phyloP scores from a whole-genome alignment of 805 yeast species.

The Middelhovenomyces tepae region DNA sequence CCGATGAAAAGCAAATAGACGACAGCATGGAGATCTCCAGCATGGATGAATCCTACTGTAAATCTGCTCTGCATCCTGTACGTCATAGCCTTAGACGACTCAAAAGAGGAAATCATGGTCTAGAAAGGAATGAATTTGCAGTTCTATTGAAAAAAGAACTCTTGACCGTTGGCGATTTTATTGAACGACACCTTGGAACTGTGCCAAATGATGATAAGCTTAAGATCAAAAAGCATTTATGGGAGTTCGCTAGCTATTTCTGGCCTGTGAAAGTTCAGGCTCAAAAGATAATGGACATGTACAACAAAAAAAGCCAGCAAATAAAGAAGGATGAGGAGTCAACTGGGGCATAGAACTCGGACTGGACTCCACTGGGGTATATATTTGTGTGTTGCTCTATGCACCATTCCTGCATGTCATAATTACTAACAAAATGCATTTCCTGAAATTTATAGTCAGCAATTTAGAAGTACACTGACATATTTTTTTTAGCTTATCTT shows the following conservation, averaged over 20 bases:
- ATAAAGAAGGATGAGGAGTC: no score
- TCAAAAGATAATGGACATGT: constrained; percentile 66
- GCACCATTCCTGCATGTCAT: no score
- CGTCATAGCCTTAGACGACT: constrained; percentile 56
- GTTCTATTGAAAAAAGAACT: constrained; percentile 58
- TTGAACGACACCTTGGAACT: constrained; percentile 33
- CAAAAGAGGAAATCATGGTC: constrained; percentile 62
- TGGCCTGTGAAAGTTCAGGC: constrained; percentile 81
- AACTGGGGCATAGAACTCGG: no score
- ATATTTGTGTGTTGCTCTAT: no score
- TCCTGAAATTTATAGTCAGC: no score
- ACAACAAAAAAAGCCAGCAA: no score
- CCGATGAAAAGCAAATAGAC: constrained; percentile 14
- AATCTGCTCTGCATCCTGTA: constrained; percentile 53
- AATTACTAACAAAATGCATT: no score
- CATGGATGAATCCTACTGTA: constrained; percentile 69
- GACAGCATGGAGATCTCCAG: constrained; percentile 54
- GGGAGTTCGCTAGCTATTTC: constrained; percentile 76
- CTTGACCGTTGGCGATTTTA: constrained; percentile 65
- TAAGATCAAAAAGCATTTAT: constrained; percentile 52
- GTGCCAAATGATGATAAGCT: constrained; percentile 26
- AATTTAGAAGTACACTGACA: no score
- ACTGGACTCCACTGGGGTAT: no score
- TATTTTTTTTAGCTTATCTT: no score
- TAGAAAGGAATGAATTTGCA: constrained; percentile 74